Conservation (phyloP, 2,329 filamentous ascomycete genomes). For the Chrysoporthe puriensis region DNA sequence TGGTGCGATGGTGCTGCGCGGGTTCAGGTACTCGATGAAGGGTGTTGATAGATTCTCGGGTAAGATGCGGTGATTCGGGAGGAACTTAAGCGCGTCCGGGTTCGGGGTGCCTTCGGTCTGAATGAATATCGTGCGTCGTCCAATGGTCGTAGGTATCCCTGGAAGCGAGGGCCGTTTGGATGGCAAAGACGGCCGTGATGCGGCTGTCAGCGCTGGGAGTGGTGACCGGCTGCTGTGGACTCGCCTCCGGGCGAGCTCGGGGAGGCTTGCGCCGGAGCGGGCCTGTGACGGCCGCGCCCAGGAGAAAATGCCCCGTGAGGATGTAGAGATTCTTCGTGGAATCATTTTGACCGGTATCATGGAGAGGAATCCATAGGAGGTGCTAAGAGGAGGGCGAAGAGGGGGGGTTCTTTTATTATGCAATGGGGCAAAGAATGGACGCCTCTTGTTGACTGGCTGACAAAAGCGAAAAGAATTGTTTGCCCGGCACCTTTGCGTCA, state of each 20-base stretch:
- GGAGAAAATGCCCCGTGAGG: slow-evolving; percentile 24
- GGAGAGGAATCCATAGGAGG: slow-evolving; percentile 1
- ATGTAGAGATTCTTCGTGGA: slow-evolving; percentile 15
- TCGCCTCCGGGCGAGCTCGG: slow-evolving; percentile 36
- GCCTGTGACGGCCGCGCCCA: slow-evolving; percentile 29
- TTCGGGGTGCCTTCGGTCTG: slow-evolving; percentile 96
- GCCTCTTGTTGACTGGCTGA: slow-evolving; percentile 1
- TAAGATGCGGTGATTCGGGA: slow-evolving; percentile 85
- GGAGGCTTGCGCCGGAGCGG: slow-evolving; percentile 24
- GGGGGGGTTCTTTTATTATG: background rate
- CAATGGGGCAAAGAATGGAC: background rate
- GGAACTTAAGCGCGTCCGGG: slow-evolving; percentile 93
- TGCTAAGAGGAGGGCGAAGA: background rate
- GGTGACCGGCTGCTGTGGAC: slow-evolving; percentile 33
- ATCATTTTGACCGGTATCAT: slow-evolving; percentile 13
- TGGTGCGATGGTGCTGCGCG: slow-evolving; percentile 83
- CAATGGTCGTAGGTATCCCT: slow-evolving; percentile 35
- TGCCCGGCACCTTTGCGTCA: slow-evolving; percentile 23
- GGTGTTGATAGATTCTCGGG: slow-evolving; percentile 72
- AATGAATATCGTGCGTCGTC: slow-evolving; percentile 85
- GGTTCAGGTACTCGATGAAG: slow-evolving; percentile 90
- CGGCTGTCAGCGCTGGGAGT: slow-evolving; percentile 34
- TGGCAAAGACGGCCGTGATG: slow-evolving; percentile 34
- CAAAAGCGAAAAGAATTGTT: slow-evolving; percentile 24
- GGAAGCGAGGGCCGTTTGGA: slow-evolving; percentile 25